Evolutionary conservation across 257 asterid genomes (phyloP).

Genomic region (Rehmannia glutinosa): DNA sequence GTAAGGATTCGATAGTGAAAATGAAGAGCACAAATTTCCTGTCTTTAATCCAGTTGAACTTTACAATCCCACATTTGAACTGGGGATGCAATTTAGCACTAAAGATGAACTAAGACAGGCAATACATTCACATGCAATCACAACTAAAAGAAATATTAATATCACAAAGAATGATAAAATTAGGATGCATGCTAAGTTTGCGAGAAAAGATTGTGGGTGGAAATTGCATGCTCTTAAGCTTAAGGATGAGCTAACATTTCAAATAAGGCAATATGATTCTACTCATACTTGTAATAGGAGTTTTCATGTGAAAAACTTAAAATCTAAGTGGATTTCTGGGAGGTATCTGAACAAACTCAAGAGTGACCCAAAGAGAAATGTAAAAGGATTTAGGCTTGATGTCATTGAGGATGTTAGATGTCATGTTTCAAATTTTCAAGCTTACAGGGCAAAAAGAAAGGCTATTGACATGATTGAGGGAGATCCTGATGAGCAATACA

Average conservation of each 20-base stretch:
- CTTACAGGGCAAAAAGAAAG: neutral
- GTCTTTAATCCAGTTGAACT: no score
- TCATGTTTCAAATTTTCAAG: neutral
- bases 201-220: no score
- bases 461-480: neutral
- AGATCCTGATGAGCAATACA: neutral
- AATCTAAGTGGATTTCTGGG: neutral
- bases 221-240: no score
- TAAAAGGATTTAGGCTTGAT: neutral
- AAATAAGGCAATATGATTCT: no score
- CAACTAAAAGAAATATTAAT: neutral
- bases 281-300: no score
- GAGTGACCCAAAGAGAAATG: neutral
- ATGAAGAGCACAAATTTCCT: no score
- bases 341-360: neutral
- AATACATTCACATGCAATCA: neutral
- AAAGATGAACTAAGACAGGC: neutral
- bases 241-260: no score
- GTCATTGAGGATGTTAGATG: neutral
- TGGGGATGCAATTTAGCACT: no score
- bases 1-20: no score
- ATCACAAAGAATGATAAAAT: no score
- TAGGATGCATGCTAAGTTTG: no score
- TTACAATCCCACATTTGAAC: no score
- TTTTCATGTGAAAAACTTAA: neutral